These are phyloP conservation scores for Cicer arietinum DNA, from an alignment of 306 rosid genomes.

Conservation along the genomic window DNA sequence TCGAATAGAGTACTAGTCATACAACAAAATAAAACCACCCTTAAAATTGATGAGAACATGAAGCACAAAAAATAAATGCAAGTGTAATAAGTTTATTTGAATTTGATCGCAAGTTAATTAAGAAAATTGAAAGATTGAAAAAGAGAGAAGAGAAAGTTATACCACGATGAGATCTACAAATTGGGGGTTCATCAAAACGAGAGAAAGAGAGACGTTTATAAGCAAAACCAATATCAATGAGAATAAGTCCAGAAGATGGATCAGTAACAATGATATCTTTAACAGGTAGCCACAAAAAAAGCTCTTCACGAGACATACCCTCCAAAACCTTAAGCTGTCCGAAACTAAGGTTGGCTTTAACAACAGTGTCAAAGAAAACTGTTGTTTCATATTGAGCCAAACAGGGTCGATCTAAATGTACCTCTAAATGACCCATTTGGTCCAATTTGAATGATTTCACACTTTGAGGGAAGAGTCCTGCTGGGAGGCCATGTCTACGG, in stretches of 20 bases:
- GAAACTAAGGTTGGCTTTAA: conserved; percentile 70
- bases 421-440: conserved; percentile 62
- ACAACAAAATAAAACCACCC: too few species aligned
- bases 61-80: too few species aligned
- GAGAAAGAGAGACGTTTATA: conserved; percentile 72
- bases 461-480: conserved; percentile 70
- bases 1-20: too few species aligned
- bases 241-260: conserved; percentile 70
- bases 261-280: conserved; percentile 67
- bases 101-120: too few species aligned
- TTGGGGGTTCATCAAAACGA: conserved; percentile 77
- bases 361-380: conserved; percentile 67
- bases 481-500: conserved; percentile 66
- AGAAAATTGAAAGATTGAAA: not conserved
- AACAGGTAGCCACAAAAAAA: conserved; percentile 84
- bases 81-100: too few species aligned
- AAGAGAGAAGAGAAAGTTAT: not conserved
- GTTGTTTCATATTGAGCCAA: conserved; percentile 76
- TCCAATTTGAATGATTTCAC: conserved; percentile 61
- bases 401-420: conserved; percentile 66
- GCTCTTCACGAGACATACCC: conserved; percentile 76
- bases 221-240: conserved; percentile 87
- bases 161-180: conserved; percentile 66
- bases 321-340: conserved; percentile 67
- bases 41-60: too few species aligned